phyloP scores from a whole-genome alignment of 768 basidiomycete species.

The Calocybe cyanea region DNA sequence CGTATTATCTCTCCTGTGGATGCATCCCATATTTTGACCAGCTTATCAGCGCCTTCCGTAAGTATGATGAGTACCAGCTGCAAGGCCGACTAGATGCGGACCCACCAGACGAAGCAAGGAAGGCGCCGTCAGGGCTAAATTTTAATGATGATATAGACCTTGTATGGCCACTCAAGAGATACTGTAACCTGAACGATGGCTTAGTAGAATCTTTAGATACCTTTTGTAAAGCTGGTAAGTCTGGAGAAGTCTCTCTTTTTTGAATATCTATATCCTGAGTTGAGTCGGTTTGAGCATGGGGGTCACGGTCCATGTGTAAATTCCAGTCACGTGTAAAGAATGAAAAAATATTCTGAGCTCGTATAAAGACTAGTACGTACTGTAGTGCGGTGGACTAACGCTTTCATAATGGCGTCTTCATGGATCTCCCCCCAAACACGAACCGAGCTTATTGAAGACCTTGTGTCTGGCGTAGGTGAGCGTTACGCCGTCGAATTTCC shows the following conservation, averaged over 20 bases:
- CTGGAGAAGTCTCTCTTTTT: not conserved
- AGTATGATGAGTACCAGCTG: slow-evolving; percentile 20
- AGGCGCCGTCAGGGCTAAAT: slow-evolving; percentile 82
- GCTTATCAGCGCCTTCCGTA: slow-evolving; percentile 76
- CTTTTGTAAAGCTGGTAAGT: no score
- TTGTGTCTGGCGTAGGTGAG: slow-evolving; percentile 88
- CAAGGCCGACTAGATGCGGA: slow-evolving; percentile 13
- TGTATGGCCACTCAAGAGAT: slow-evolving; percentile 77
- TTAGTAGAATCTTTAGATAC: slow-evolving; percentile 2
- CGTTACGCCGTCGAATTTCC: slow-evolving; percentile 6
- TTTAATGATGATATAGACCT: slow-evolving; percentile 80
- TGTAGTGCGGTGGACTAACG: no score
- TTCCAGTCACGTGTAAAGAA: slow-evolving; percentile 19
- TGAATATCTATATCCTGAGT: not conserved
- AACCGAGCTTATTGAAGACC: slow-evolving; percentile 83
- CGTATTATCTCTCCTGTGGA: slow-evolving; percentile 68
- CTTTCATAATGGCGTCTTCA: slow-evolving; percentile 44
- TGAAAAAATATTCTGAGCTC: slow-evolving; percentile 26
- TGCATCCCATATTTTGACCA: slow-evolving; percentile 77
- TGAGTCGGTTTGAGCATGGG: not conserved
- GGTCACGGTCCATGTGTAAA: not conserved
- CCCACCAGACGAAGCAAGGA: slow-evolving; percentile 83
- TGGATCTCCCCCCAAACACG: slow-evolving; percentile 78
- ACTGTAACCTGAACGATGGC: slow-evolving; percentile 57
- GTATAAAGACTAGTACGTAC: not conserved